Percentiles rank a stretch among this genome's conserved stretches.
Evolutionary conservation across 176 grass and related monocot genomes (phyloP).

Genomic region (Rhynchospora tenuis): DNA sequence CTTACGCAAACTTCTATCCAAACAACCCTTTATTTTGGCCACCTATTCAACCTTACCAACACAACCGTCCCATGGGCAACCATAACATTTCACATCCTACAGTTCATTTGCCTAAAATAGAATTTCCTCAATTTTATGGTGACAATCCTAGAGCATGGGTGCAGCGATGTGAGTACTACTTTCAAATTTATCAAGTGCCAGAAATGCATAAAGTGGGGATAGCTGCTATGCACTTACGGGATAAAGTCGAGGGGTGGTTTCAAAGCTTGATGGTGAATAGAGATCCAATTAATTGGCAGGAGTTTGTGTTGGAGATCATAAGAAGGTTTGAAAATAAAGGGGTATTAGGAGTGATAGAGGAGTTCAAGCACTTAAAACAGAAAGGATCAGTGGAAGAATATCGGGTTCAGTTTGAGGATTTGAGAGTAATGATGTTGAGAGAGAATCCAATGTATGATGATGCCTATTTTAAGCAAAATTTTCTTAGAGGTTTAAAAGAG

Average conservation of each 20-base stretch:
- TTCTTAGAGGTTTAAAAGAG: neutral
- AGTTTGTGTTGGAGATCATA: neutral
- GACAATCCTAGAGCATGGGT: neutral
- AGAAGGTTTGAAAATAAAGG: neutral
- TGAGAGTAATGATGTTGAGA: neutral
- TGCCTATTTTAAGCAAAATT: neutral
- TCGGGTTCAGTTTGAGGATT: neutral
- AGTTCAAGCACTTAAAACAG: neutral
- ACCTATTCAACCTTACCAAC: too few relatives aligned
- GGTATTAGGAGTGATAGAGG: neutral
- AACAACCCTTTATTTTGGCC: too few relatives aligned
- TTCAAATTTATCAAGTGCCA: neutral
- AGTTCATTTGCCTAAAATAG: neutral
- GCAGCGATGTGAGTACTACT: neutral
- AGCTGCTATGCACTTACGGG: neutral
- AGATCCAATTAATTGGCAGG: neutral
- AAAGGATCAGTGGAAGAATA: neutral
- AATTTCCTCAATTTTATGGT: neutral
- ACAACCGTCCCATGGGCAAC: too few relatives aligned
- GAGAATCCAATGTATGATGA: neutral
- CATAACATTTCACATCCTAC: too few relatives aligned
- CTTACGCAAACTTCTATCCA: too few relatives aligned
- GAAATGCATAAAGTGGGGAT: neutral
- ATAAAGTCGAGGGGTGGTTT: neutral
- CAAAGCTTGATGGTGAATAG: neutral